Base-by-base conservation (phyloP, 192 early-diverging fungal genomes). In the Coemansia sp. region DNA sequence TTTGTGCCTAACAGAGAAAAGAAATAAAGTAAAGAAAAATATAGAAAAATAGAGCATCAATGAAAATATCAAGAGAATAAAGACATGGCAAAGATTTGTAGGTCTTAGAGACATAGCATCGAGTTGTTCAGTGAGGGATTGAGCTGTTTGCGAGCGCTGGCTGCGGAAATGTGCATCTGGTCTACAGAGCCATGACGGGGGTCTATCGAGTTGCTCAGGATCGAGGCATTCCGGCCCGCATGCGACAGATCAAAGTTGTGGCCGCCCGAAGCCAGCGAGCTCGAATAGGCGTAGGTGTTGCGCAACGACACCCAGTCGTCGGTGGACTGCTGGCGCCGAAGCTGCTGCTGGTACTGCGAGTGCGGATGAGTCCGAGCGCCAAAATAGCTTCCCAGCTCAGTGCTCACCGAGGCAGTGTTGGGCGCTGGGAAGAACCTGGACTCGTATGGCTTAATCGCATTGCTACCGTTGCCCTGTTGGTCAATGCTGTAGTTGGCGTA, bases 311-410 rank as follows among this genome's bases (percentile, higher is more conserved):
- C 50, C 72, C 72, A 80, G 57, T 75, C 77, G 16, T 71, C 77
- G 0, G 62, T 75, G 10, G 77, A 75, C 55, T 80, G 77, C 61
- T 80, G 77, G 22, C 77, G 71, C 29, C 68, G 72, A 54, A 80
- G 54, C 50, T 79, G 71, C 42, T 70, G 76, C 40, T 79, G 77
- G 29, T 61, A 66, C 29, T 61, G 64, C 25, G 31, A 36, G 8
- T 38, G 38, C 18, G 40, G 59, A 5, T 58, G 59, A 20, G 56
- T 33, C 38, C 40, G 51, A 16, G 70, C 42, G 1, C 65, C 59
- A 33, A 63, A 60, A 48, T 73, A 66, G 42, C 57, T 73, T 16
- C 71, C 65, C 30, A 73, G 52, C 7, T 32, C 38, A n/a, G 56
- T 69, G 48, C 38, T 45, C 3, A 51, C 18, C n/a, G 50, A 52